Percentiles rank a stretch among this genome's conserved stretches.
These are phyloP conservation scores for Wilcoxina mikolae DNA, from an alignment of 495 filamentous ascomycete genomes.

Conservation along the genomic window DNA sequence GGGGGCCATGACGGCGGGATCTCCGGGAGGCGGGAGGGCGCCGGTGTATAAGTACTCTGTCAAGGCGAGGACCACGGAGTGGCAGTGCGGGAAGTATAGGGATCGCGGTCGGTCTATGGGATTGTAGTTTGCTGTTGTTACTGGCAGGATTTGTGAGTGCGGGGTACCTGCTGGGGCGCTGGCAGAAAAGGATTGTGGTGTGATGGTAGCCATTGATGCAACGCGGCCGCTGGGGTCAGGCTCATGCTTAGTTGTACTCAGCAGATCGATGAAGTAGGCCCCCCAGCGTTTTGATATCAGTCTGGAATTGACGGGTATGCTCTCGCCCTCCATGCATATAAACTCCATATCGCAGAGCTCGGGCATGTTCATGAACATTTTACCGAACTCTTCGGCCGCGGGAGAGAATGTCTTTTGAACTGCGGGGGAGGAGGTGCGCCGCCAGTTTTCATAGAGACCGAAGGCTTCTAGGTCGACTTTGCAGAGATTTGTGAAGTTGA, in stretches of 20 bases:
- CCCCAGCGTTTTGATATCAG: constrained; percentile 82
- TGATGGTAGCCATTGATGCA: constrained; percentile 26
- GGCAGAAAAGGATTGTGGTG: constrained; percentile 32
- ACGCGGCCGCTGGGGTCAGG: constrained; percentile 26
- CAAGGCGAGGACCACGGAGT: constrained; percentile 70
- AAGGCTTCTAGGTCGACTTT: constrained; percentile 95
- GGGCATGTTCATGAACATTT: constrained; percentile 55
- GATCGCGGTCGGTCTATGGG: constrained; percentile 51
- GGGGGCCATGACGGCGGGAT: constrained; percentile 78
- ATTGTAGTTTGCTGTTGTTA: constrained; percentile 33
- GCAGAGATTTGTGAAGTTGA: constrained; percentile 93
- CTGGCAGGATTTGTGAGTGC: constrained; percentile 46
- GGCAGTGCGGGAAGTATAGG: constrained; percentile 84
- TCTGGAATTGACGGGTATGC: constrained; percentile 83
- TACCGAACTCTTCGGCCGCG: constrained; percentile 73
- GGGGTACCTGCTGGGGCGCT: constrained; percentile 28
- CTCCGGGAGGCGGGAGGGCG: constrained; percentile 56
- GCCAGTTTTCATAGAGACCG: constrained; percentile 86
- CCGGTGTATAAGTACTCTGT: constrained; percentile 90
- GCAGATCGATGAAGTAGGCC: constrained; percentile 79
- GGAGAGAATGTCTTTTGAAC: constrained; percentile 36
- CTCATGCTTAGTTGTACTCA: constrained; percentile 35
- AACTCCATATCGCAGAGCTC: constrained; percentile 98
- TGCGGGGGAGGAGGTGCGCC: constrained; percentile 20
- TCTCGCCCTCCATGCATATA: constrained; percentile 72